These are phyloP conservation scores for Lolium perenne DNA, from an alignment of 176 grass and related monocot genomes.

Conservation along the genomic window DNA sequence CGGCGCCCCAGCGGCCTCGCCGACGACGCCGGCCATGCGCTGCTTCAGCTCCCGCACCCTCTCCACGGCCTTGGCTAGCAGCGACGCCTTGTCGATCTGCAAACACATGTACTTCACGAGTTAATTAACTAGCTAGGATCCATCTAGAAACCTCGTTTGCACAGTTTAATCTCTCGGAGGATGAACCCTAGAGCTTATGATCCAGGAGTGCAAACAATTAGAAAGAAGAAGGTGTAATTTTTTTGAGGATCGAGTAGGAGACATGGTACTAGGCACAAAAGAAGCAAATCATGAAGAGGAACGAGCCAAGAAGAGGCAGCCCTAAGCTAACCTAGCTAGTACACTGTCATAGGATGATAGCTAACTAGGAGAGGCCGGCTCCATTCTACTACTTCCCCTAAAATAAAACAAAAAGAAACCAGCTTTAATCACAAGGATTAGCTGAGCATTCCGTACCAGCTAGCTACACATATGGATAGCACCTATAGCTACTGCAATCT, in stretches of 20 bases:
- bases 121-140: neutral
- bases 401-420: neutral
- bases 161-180: neutral
- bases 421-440: constrained; percentile 52
- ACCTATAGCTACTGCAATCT: constrained; percentile 24
- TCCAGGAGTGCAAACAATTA: neutral
- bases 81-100: constrained; percentile 95
- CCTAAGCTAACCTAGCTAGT: constrained; percentile 47
- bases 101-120: neutral
- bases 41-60: constrained; percentile 90
- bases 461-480: neutral
- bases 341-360: constrained; percentile 19
- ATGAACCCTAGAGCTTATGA: constrained; percentile 29
- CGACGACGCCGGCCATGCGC: constrained; percentile 62
- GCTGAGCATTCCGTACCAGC: neutral
- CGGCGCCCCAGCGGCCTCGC: constrained; percentile 24
- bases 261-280: constrained; percentile 32
- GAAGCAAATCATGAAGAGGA: constrained; percentile 40
- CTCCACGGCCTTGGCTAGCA: constrained; percentile 95
- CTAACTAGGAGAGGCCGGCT: constrained; percentile 28
- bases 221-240: neutral
- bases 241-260: neutral
- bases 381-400: constrained; percentile 45
- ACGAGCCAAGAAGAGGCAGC: constrained; percentile 13
- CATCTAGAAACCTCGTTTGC: neutral